Conservation (phyloP, 2,329 filamentous ascomycete genomes). For the Fusarium nanum region DNA sequence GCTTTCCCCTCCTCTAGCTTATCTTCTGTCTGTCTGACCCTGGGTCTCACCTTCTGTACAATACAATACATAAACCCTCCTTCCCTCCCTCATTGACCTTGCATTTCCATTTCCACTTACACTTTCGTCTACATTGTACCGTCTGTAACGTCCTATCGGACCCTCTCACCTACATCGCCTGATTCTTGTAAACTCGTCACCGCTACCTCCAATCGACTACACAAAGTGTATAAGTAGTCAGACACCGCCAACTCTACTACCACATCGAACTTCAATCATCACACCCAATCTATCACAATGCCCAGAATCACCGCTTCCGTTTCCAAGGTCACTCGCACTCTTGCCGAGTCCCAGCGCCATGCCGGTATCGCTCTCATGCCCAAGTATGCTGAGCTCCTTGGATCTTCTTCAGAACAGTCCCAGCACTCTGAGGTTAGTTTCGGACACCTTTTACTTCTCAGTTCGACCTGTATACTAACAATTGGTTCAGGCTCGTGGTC, state of each 20-base stretch:
- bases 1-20: conserved; percentile 22
- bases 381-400: conserved; percentile 61
- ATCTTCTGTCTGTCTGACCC: conserved; percentile 4
- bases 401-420: conserved; percentile 46
- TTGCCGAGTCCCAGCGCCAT: conserved; percentile 58
- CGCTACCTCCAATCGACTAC: conserved; percentile 20
- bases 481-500: conserved; percentile 52
- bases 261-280: not conserved
- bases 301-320: conserved; percentile 63
- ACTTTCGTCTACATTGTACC: conserved; percentile 8
- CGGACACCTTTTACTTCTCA: not conserved
- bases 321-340: conserved; percentile 60
- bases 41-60: conserved; percentile 8
- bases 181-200: conserved; percentile 31
- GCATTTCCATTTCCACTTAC: conserved; percentile 18
- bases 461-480: conserved; percentile 23
- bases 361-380: conserved; percentile 57
- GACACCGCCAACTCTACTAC: conserved; percentile 12
- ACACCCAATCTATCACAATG: conserved; percentile 50
- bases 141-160: conserved; percentile 1
- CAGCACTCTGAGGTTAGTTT: conserved; percentile 57
- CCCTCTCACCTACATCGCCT: conserved; percentile 24
- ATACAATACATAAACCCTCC: conserved; percentile 33
- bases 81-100: conserved; percentile 25
- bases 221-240: conserved; percentile 35